Evolutionary conservation across 73 alveolate species (phyloP).

Genomic region (Uronychia binucleata): DNA sequence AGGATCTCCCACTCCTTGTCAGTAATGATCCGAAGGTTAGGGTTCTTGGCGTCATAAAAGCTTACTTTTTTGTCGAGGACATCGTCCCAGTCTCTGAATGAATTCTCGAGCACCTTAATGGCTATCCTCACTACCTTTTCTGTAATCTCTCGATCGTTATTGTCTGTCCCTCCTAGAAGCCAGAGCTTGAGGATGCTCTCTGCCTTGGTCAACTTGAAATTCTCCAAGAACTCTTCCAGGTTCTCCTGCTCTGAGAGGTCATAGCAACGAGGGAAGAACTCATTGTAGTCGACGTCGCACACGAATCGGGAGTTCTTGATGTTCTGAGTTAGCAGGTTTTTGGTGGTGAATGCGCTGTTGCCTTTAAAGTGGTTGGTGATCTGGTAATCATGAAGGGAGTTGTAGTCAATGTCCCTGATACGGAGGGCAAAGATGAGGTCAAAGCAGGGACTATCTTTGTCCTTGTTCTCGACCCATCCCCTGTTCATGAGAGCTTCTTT

Average conservation of each 20-base stretch:
- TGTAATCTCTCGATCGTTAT: constrained; percentile 1
- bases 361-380: constrained; percentile 90
- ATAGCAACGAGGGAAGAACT: constrained; percentile 96
- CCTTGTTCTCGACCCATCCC: constrained; percentile 97
- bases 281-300: constrained; percentile 90
- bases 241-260: constrained; percentile 92
- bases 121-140: constrained; percentile 76
- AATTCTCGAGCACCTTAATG: constrained; percentile 79
- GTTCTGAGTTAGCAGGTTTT: constrained; percentile 90
- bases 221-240: constrained; percentile 89
- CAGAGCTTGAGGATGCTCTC: constrained; percentile 57
- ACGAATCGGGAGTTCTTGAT: constrained; percentile 90
- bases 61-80: constrained; percentile 69
- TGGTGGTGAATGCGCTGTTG: constrained; percentile 90
- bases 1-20: constrained; percentile 93
- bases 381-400: constrained; percentile 75
- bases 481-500: constrained; percentile 79
- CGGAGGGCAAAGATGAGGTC: constrained; percentile 88
- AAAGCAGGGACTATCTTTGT: constrained; percentile 85
- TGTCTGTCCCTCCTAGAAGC: constrained; percentile 4
- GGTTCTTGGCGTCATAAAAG: constrained; percentile 18
- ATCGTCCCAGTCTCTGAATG: constrained; percentile 86
- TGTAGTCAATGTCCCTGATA: constrained; percentile 86
- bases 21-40: constrained; percentile 48
- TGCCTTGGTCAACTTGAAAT: constrained; percentile 90